Percentiles rank a stretch among this genome's conserved stretches.
phyloP scores from a whole-genome alignment of 1,284 basidiomycete species.

The Ceratobasidium theobromae region DNA sequence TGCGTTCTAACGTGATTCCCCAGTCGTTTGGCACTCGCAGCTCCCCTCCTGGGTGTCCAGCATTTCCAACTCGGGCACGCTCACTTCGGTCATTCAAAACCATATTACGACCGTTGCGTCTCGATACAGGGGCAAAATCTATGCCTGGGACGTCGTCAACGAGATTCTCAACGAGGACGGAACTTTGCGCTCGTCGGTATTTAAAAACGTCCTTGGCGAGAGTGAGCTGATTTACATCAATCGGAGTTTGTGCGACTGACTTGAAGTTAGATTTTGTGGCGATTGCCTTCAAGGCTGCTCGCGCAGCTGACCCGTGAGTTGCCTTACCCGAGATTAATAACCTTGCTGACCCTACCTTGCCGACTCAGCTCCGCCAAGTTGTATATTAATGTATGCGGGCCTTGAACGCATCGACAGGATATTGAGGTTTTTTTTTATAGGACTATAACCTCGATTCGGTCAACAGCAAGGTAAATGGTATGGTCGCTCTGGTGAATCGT shows the following conservation, averaged over 20 bases:
- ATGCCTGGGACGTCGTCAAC: constrained; percentile 25
- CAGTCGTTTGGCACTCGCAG: constrained; percentile 29
- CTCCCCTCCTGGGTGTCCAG: constrained; percentile 26
- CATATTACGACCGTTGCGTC: constrained; percentile 12
- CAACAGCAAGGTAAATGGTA: constrained; percentile 54
- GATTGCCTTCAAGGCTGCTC: constrained; percentile 37
- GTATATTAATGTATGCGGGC: constrained; percentile 34
- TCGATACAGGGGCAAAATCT: constrained; percentile 26
- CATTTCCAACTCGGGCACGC: neutral
- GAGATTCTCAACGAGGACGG: constrained; percentile 34
- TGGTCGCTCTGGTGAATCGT: constrained; percentile 53
- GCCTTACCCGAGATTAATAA: neutral
- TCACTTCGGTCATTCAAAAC: constrained; percentile 26
- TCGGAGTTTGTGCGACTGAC: neutral
- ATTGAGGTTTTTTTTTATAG: neutral
- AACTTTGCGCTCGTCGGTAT: constrained; percentile 32
- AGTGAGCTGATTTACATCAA: neutral
- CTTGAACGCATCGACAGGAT: too few relatives aligned
- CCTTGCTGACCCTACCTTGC: neutral
- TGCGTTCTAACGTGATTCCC: neutral
- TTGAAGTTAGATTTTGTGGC: constrained; percentile 37
- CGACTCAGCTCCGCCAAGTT: constrained; percentile 35
- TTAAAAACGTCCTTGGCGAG: constrained; percentile 30
- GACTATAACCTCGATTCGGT: constrained; percentile 34
- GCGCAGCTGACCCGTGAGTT: constrained; percentile 12